phyloP scores from a whole-genome alignment of 768 basidiomycete genomes.

The Clavaria fumosa region DNA sequence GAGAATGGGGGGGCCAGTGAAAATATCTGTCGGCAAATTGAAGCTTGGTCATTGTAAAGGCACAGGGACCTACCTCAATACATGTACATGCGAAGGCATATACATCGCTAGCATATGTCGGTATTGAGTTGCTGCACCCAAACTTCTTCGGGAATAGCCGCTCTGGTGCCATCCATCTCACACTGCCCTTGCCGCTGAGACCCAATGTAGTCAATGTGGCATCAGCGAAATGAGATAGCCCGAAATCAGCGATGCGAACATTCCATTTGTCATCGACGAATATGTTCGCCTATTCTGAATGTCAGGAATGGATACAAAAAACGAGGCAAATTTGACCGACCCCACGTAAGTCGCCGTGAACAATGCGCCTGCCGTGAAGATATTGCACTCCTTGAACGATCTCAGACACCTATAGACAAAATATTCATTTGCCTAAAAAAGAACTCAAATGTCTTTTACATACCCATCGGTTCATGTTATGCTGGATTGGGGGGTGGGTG shows the following conservation, averaged over 20 bases:
- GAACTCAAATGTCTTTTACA: background rate
- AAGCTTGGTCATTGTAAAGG: background rate
- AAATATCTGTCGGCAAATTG: background rate
- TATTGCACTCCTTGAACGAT: conserved; percentile 11
- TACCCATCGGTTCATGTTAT: background rate
- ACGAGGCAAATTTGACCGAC: conserved; percentile 4
- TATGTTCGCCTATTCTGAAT: conserved; percentile 17
- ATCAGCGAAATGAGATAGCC: conserved; percentile 18
- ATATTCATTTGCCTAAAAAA: background rate
- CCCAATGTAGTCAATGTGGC: conserved; percentile 14
- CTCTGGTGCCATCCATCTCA: conserved; percentile 23
- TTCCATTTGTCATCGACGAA: conserved; percentile 18
- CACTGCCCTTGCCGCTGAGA: conserved; percentile 13
- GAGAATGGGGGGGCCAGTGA: background rate
- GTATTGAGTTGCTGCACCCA: conserved; percentile 11
- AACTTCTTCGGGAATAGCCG: conserved; percentile 18
- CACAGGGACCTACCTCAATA: conserved; percentile 14
- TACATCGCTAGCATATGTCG: conserved; percentile 18
- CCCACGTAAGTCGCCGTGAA: conserved; percentile 14
- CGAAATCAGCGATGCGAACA: conserved; percentile 23
- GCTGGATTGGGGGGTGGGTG: conserved; percentile 7
- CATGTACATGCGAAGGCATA: conserved; percentile 22
- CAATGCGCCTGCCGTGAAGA: conserved; percentile 10
- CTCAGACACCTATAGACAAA: conserved; percentile 9
- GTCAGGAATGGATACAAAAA: background rate